Conservation (phyloP, 1,284 basidiomycete species). For the Sanghuangporus sanghuang region DNA sequence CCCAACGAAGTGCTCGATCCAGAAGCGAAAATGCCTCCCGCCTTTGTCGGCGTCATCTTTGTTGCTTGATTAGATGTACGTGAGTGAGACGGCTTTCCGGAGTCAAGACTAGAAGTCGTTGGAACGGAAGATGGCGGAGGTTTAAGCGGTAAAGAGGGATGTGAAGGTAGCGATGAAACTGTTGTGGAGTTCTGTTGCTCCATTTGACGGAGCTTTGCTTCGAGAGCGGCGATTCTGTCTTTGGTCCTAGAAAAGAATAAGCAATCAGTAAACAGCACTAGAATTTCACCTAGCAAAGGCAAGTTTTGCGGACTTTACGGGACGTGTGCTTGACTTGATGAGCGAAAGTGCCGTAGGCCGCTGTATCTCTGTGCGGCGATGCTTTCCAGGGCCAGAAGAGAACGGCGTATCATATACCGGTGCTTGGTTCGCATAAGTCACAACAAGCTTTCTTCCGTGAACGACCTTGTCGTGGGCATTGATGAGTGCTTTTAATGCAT, state of each 20-base stretch:
- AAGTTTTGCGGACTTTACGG: conserved; percentile 28
- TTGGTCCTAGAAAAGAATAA: conserved; percentile 49
- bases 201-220: conserved; percentile 88
- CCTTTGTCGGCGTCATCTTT: not conserved
- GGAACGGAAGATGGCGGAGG: conserved; percentile 26
- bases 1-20: conserved; percentile 9
- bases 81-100: not conserved
- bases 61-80: not conserved
- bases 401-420: conserved; percentile 36
- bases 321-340: conserved; percentile 64
- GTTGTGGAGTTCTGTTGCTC: conserved; percentile 33
- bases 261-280: not conserved
- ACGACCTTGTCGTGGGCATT: conserved; percentile 78
- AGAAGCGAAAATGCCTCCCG: conserved; percentile 6
- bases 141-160: conserved; percentile 51
- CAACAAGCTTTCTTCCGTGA: conserved; percentile 81
- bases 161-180: conserved; percentile 25
- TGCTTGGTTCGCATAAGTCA: conserved; percentile 86
- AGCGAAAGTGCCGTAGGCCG: conserved; percentile 86
- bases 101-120: not conserved
- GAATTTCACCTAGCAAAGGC: not conserved
- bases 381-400: conserved; percentile 19
- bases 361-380: conserved; percentile 42
- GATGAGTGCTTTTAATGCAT: conserved; percentile 76
- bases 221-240: conserved; percentile 91